Percentiles rank a stretch among this genome's conserved stretches.
These are phyloP conservation scores for Cynanchum wilfordii DNA, from an alignment of 257 asterid genomes.

Conservation along the genomic window DNA sequence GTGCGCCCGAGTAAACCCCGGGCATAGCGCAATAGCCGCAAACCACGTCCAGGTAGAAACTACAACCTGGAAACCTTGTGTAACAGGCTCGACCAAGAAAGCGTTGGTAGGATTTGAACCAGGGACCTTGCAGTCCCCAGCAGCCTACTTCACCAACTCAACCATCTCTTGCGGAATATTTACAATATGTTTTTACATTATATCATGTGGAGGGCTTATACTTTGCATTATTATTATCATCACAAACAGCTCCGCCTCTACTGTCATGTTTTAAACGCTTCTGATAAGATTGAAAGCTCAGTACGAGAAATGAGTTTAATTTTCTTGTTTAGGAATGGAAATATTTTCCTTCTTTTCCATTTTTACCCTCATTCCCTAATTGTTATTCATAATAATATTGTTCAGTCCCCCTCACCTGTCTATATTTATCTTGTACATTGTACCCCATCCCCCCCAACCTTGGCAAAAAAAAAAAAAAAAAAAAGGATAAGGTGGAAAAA, in stretches of 20 bases:
- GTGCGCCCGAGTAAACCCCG: too few relatives aligned
- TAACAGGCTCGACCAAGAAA: too few relatives aligned
- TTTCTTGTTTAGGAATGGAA: background rate
- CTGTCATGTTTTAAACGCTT: slow-evolving; percentile 35
- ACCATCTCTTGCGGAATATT: too few relatives aligned
- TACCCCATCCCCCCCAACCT: background rate
- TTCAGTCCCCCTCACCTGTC: background rate
- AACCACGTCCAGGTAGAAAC: too few relatives aligned
- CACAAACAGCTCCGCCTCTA: slow-evolving; percentile 25
- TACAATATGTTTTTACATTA: too few relatives aligned
- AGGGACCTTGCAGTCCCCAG: too few relatives aligned
- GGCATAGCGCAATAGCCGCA: too few relatives aligned
- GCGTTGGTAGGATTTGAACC: too few relatives aligned
- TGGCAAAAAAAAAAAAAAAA: too few relatives aligned
- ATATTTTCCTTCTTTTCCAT: background rate
- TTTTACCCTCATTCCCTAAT: background rate
- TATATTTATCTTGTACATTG: background rate
- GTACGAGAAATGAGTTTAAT: background rate
- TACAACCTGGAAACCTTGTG: too few relatives aligned
- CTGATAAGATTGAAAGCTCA: slow-evolving; percentile 3
- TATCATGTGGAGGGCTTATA: too few relatives aligned
- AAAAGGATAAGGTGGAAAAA: background rate
- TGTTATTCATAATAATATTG: background rate
- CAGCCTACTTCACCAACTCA: too few relatives aligned
- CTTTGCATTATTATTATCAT: background rate